Base-by-base conservation (phyloP, 164 flowering plant genomes). In the Paratinospora sagittata region DNA sequence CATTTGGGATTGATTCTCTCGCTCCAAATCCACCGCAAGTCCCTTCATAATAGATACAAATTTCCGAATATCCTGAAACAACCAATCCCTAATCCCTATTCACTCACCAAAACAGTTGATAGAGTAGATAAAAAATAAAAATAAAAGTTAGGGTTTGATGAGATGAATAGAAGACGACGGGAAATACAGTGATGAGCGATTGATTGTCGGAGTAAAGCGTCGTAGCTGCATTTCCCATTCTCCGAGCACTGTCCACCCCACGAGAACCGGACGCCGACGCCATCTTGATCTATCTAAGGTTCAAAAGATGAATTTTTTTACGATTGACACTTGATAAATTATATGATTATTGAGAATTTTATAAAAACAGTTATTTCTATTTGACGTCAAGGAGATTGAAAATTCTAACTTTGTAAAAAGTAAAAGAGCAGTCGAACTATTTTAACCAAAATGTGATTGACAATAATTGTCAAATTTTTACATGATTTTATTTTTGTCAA, bases 1-100 rank as follows among this genome's bases (percentile, higher is more conserved):
- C 84, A 39, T 69, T 14, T 76, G 75, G 68, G 82, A 73, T 64
- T 79, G 75, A 27, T 86, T 80, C 0, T 83, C 90, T 68, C 71
- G 85, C 86, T 93, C 97, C 74, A 90, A 71, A 76, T 85, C 89
- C 39, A 89, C 92, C 0, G 86, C 97, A 23, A 89, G 63, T 4
- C 78, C 87, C 82, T 85, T 91, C 74, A 91, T 81, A 72, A 78
- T 23, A 72, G 27, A 19, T 71, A 85, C 14, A 10, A 77, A 72
- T 75, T 73, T 89, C 27, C 93, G 81, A 58, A 89, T 81, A 21
- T 91, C 98, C 98, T 93, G 83, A 74, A 70, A 78, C 67, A 63
- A 69, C 66, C 24, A 26, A 33, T 21, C 2, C 30, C n/a, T 23
- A 9, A n/a, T n/a, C n/a, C n/a, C n/a, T 23, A 9, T 21, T 17